Evolutionary conservation across 208 protist genomes (phyloP).

Genomic region (Herpetomonas samuelpessoai): DNA sequence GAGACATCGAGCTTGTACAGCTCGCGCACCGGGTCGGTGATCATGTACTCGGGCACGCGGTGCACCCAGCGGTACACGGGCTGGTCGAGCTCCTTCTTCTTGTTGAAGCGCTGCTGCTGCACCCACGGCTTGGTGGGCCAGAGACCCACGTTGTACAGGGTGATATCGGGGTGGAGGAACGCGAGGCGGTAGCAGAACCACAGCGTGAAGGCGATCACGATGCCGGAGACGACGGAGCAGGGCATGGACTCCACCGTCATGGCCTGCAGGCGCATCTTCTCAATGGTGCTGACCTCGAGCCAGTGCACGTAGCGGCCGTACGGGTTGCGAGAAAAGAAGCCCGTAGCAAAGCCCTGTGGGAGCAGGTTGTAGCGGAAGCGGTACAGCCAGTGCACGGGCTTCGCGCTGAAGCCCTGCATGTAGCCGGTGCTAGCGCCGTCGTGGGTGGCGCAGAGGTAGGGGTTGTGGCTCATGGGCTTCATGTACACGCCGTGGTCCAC

Average conservation of each 20-base stretch:
- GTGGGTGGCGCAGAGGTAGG: constrained; percentile 62
- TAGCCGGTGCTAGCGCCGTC: constrained; percentile 75
- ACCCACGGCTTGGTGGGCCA: constrained; percentile 83
- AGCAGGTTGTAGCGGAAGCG: constrained; percentile 83
- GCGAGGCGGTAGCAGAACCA: constrained; percentile 77
- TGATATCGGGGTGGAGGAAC: constrained; percentile 83
- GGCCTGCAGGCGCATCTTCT: constrained; percentile 74
- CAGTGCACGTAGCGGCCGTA: constrained; percentile 83
- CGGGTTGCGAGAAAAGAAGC: constrained; percentile 83
- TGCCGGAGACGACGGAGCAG: constrained; percentile 30
- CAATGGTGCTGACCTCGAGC: constrained; percentile 84
- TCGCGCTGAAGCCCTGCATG: constrained; percentile 60
- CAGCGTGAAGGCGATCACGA: constrained; percentile 51
- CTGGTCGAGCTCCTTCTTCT: constrained; percentile 80
- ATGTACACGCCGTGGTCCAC: constrained; percentile 75
- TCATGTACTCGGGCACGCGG: constrained; percentile 64
- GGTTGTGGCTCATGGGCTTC: constrained; percentile 77
- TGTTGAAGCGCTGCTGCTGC: constrained; percentile 84
- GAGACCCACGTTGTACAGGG: constrained; percentile 78
- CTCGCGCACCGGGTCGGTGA: constrained; percentile 59
- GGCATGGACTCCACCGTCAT: constrained; percentile 60
- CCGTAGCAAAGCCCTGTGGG: constrained; percentile 54
- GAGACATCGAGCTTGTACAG: constrained; percentile 55
- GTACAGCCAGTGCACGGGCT: constrained; percentile 81
- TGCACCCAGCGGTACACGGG: constrained; percentile 82